Base-by-base conservation (phyloP, 2,329 filamentous ascomycete species). In the Cladosporium colombiae region DNA sequence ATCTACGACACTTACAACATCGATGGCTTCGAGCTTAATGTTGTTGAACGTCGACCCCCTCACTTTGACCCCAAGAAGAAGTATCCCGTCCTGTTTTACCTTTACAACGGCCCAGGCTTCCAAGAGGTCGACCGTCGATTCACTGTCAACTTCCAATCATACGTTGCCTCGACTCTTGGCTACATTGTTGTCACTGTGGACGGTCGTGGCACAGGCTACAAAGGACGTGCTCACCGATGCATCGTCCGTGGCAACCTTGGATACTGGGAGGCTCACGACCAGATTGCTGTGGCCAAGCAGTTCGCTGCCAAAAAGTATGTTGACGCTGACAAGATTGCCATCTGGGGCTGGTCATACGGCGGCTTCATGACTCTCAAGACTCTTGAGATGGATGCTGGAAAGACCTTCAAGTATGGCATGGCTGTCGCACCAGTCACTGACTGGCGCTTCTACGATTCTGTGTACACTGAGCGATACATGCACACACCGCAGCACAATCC, bases 261-360 rank as follows among this genome's bases (percentile, higher is more conserved):
- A 21, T 82, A 91, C 72, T 92, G 89, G 75, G 95, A 99, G 81
- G 87, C 94, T 0, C 84, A 87, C 46, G 95, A 98, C 77, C 95
- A 99, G 78, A 98, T 99, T 70, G 91, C 89, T 29, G 91, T 93
- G 0, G 95, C 91, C 3, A 91, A 93, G 78, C 87, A 90, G 70
- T 98, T 92, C 89, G 89, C 90, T 0, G 81, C 82, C 44, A 94
- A 92, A 75, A 79, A 85, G 16, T 98, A 99, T 77, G 89, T 97
- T 16, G 96, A 99, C 76, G 82, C 86, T 29, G 84, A 87, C 7
- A 88, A 91, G 64, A 87, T 99, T 71, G 93, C 93, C 23, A 96
- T 99, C 75, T 99, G 95, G 95, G 95, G 95, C 57, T 99, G 95
- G 95, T 96, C 92, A 69, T 99, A 95, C 75, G 95, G 95, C 66